Conservation (phyloP, 768 basidiomycete genomes). For the Lentinula aciculospora region DNA sequence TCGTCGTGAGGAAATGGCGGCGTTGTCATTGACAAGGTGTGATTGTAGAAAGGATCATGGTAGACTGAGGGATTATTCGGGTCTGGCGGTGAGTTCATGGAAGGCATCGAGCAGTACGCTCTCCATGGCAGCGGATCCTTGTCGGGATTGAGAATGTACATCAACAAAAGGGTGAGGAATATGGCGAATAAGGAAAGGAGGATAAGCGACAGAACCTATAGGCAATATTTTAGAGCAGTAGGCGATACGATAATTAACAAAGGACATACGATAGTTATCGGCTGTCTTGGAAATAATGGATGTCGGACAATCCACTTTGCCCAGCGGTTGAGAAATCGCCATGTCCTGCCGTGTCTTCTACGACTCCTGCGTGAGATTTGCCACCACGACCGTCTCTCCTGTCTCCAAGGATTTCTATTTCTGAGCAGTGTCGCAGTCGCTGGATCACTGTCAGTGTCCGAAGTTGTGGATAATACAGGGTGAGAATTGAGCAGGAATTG, state of each 20-base stretch:
- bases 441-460: conserved; percentile 61
- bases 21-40: conserved; percentile 24
- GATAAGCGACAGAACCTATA: conserved; percentile 63
- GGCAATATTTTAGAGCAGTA: conserved; percentile 11
- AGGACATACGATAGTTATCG: conserved; percentile 68
- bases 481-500: conserved; percentile 46
- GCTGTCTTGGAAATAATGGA: conserved; percentile 75
- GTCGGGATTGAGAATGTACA: conserved; percentile 93
- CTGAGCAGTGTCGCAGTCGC: conserved; percentile 35
- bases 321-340: conserved; percentile 50
- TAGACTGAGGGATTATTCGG: conserved; percentile 26
- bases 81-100: conserved; percentile 37
- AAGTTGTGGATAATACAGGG: conserved; percentile 34
- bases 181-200: conserved; percentile 78
- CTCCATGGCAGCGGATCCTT: conserved; percentile 94
- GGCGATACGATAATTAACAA: neutral
- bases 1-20: conserved; percentile 65
- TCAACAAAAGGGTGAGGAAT: conserved; percentile 79
- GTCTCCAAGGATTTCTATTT: conserved; percentile 31
- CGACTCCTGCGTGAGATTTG: conserved; percentile 41
- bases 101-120: conserved; percentile 79
- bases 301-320: conserved; percentile 55
- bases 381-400: conserved; percentile 58
- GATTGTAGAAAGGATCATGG: conserved; percentile 25
- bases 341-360: conserved; percentile 38